phyloP scores from a whole-genome alignment of 2,329 filamentous ascomycete species.

The Lachnellula hyalina region DNA sequence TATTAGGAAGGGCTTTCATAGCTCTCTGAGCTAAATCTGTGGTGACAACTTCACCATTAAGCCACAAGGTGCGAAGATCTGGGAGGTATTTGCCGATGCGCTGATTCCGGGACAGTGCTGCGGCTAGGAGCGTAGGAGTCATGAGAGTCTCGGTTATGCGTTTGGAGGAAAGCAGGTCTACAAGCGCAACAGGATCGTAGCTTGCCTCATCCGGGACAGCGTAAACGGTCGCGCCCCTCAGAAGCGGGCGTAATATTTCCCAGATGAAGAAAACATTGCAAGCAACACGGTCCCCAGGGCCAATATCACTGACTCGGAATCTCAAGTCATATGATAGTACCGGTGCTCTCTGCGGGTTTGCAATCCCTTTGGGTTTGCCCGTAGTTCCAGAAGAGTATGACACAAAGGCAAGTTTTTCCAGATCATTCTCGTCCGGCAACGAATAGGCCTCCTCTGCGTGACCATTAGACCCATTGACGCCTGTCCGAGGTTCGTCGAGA shows the following conservation, averaged over 20 bases:
- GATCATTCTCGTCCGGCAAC: slow-evolving; percentile 58
- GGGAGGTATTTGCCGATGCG: slow-evolving; percentile 59
- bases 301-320: slow-evolving; percentile 64
- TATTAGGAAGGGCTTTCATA: slow-evolving; percentile 54
- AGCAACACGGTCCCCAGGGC: slow-evolving; percentile 71
- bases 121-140: slow-evolving; percentile 74
- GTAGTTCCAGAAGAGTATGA: slow-evolving; percentile 85
- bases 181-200: slow-evolving; percentile 70
- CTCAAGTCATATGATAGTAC: slow-evolving; percentile 69
- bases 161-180: slow-evolving; percentile 61
- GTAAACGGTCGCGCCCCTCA: slow-evolving; percentile 71
- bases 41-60: slow-evolving; percentile 79
- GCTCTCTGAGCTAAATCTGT: slow-evolving; percentile 68
- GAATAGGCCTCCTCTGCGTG: slow-evolving; percentile 42
- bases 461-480: slow-evolving; percentile 6
- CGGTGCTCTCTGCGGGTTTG: slow-evolving; percentile 69
- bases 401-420: slow-evolving; percentile 74
- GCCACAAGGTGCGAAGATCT: slow-evolving; percentile 65
- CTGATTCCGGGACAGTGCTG: slow-evolving; percentile 65
- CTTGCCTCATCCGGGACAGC: slow-evolving; percentile 70
- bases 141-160: slow-evolving; percentile 75
- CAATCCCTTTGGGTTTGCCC: slow-evolving; percentile 76
- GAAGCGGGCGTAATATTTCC: slow-evolving; percentile 73
- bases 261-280: slow-evolving; percentile 86
- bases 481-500: slow-evolving; percentile 46